Base-by-base conservation (phyloP, 176 grass and related monocot species). In the Oropetium thomaeum region DNA sequence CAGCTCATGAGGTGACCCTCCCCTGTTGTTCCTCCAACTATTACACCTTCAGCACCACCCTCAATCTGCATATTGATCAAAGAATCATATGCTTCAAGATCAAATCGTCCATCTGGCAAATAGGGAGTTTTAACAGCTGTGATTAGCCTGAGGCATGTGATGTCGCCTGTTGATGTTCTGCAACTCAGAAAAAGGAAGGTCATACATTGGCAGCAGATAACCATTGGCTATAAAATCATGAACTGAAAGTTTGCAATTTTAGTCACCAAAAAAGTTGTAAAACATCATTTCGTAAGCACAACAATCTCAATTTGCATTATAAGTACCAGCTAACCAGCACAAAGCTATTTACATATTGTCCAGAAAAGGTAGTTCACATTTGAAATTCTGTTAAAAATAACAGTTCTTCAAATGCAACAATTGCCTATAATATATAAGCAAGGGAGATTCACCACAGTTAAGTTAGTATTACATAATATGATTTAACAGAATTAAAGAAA, bases 1-100 rank as follows among this genome's bases (percentile, higher is more conserved):
- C 96, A 99, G 76, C 91, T 94, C 96, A 99, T 99, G 52, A 99
- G 89, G 35, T 99, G 96, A 20, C 96, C 96, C 70, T 99, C 96
- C 62, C 91, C 89, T 41, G 91, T 90, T 66, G 91, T 99, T 62
- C 89, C 96, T 63, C 96, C 91, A 64, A 99, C 96, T 62, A 95
- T 95, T 16, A 99, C 91, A 65, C 84, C 96, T 85, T 99, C 89
- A 35, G 73, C 87, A 45, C 96, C 91, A 65, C 84, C 84, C 0
- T 85, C 43, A 76, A 99, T 86, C 58, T 95, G 96, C 54, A 92
- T 85, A 65, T 92, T 83, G 67, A 95, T 92, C 45, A 95, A 48
- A 53, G 74, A 83, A 45, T 99, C 96, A 70, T 99, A 95, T 73
- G 91, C 96, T 92, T 99, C 96, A 60, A 99, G 89, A 76, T 99